A percentile compares a stretch with the other conserved stretches of the same genome.
Evolutionary conservation across 129 eudicot genomes (phyloP).

Genomic region (Centrapalus pauciflorus): DNA sequence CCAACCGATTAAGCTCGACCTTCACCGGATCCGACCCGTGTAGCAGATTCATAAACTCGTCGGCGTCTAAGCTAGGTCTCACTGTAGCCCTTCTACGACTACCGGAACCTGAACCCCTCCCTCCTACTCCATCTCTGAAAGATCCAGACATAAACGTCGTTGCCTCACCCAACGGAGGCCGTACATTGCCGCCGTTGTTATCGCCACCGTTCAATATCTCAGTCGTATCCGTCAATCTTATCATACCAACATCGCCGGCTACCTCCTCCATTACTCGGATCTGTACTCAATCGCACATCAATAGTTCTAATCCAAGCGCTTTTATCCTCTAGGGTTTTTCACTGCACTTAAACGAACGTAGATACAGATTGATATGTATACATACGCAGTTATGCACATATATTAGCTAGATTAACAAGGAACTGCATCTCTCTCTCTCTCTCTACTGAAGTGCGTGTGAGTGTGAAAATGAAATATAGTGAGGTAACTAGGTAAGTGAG

Average conservation of each 20-base stretch:
- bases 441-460: not conserved
- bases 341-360: not conserved
- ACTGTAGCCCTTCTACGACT: slow-evolving; percentile 57
- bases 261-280: slow-evolving; percentile 66
- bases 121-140: slow-evolving; percentile 33
- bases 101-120: slow-evolving; percentile 38
- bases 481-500: too few species aligned
- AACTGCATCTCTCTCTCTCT: not conserved
- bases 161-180: slow-evolving; percentile 19
- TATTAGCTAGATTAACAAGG: not conserved
- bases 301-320: not conserved
- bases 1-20: slow-evolving; percentile 78
- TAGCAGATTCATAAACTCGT: slow-evolving; percentile 73
- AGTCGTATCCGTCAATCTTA: slow-evolving; percentile 16
- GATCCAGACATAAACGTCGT: slow-evolving; percentile 42
- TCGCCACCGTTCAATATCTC: slow-evolving; percentile 23
- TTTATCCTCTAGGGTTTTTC: slow-evolving; percentile 7
- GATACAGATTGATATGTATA: not conserved
- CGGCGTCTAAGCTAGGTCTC: slow-evolving; percentile 82
- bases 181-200: slow-evolving; percentile 35
- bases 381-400: too few species aligned
- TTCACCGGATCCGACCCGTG: slow-evolving; percentile 99
- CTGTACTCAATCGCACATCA: slow-evolving; percentile 40
- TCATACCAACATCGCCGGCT: slow-evolving; percentile 39
- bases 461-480: too few species aligned